Evolutionary conservation across 441 rosid genomes (phyloP).

Genomic region (Macaranga tanarius): DNA sequence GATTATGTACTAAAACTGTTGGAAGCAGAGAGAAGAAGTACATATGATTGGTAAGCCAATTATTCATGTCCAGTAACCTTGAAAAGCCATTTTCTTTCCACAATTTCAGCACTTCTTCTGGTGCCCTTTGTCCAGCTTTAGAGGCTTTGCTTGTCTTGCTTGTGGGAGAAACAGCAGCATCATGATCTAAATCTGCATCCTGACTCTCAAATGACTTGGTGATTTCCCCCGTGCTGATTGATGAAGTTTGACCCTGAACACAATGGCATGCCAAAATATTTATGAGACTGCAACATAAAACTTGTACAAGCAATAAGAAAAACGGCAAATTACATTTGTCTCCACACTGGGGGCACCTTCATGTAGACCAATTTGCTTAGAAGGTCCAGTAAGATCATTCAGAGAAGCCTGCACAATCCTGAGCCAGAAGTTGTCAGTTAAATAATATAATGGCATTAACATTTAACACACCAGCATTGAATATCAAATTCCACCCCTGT

Average conservation of each 20-base stretch:
- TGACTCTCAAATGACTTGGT: conserved; percentile 42
- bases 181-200: conserved; percentile 30
- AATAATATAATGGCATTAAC: background rate
- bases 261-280: conserved; percentile 19
- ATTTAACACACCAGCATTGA: background rate
- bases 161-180: conserved; percentile 26
- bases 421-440: conserved; percentile 19
- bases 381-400: conserved; percentile 45
- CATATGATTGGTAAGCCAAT: background rate
- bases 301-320: conserved; percentile 1
- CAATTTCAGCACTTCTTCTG: conserved; percentile 48
- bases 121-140: conserved; percentile 73
- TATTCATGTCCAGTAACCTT: conserved; percentile 45
- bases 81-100: conserved; percentile 93
- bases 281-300: conserved; percentile 10
- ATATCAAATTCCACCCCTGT: too few species aligned
- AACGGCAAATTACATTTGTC: conserved; percentile 39
- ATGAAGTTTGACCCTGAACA: conserved; percentile 45
- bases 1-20: background rate
- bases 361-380: conserved; percentile 34
- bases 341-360: conserved; percentile 34
- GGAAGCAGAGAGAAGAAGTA: background rate
- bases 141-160: conserved; percentile 47
- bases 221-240: conserved; percentile 39
- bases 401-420: conserved; percentile 72